Conservation (phyloP, 2,329 filamentous ascomycete genomes). For the Penicillium occitanis region DNA sequence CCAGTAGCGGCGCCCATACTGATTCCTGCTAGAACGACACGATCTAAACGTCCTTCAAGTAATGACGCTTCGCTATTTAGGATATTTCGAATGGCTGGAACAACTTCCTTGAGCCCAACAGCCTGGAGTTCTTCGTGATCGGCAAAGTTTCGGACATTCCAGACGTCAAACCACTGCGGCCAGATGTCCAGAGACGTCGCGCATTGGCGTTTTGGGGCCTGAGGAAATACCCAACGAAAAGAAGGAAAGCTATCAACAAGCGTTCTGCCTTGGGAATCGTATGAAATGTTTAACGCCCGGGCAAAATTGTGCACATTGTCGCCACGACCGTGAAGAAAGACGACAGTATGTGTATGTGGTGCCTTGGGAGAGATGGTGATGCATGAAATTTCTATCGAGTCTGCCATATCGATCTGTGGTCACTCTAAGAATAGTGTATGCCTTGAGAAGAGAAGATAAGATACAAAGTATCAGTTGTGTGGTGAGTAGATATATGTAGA, state of each 20-base stretch:
- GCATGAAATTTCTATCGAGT: neutral
- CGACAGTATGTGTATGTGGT: conserved; percentile 6
- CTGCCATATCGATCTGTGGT: too few species aligned
- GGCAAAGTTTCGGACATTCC: conserved; percentile 11
- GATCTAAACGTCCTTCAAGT: neutral
- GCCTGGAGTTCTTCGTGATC: conserved; percentile 12
- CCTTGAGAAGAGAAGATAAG: neutral
- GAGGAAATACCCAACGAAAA: conserved; percentile 15
- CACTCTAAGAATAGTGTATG: neutral
- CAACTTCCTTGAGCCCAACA: conserved; percentile 11
- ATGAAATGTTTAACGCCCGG: neutral
- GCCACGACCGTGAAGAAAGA: conserved; percentile 15
- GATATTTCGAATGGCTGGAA: conserved; percentile 1
- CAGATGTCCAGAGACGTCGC: conserved; percentile 1
- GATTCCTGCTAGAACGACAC: conserved; percentile 8
- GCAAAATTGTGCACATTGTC: conserved; percentile 6
- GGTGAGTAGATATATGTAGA: too few species aligned
- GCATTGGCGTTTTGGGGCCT: conserved; percentile 10
- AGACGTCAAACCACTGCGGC: conserved; percentile 18
- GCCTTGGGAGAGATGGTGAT: neutral
- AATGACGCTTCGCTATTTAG: neutral
- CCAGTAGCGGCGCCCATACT: conserved; percentile 14
- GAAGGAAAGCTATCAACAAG: neutral
- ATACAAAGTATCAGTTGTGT: neutral
- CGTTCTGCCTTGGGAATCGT: neutral